phyloP scores from a whole-genome alignment of 805 yeast genomes.

The Kodamaea kakaduensis region DNA sequence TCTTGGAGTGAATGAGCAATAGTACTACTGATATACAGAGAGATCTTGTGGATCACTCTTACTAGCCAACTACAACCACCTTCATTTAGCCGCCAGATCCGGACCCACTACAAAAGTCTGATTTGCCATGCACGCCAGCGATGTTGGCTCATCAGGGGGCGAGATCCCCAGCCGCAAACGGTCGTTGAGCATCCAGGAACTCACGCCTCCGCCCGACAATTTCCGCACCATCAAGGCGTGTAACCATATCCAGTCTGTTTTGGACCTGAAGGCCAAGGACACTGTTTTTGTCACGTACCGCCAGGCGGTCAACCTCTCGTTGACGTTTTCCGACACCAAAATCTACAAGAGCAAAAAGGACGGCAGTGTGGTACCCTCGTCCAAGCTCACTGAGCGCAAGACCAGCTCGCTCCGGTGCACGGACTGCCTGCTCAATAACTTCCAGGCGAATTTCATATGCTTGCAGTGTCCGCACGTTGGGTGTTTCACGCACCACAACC shows the following conservation, averaged over 20 bases:
- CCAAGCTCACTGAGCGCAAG: constrained; percentile 38
- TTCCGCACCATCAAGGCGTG: constrained; percentile 41
- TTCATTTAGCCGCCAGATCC: background rate
- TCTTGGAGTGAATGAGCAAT: too few relatives aligned
- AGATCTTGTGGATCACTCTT: too few relatives aligned
- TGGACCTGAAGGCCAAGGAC: constrained; percentile 46
- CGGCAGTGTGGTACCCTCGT: constrained; percentile 32
- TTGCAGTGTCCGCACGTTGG: constrained; percentile 77
- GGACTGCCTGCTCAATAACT: constrained; percentile 42
- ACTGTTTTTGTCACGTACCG: constrained; percentile 47
- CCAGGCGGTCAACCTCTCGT: constrained; percentile 48
- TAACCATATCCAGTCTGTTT: constrained; percentile 44
- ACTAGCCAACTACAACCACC: too few relatives aligned
- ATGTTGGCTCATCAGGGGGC: background rate
- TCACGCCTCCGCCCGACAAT: constrained; percentile 22
- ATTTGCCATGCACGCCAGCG: background rate
- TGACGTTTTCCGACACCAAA: constrained; percentile 25
- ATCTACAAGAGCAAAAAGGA: constrained; percentile 34
- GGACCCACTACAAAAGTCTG: background rate
- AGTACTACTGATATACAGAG: too few relatives aligned
- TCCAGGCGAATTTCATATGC: constrained; percentile 54
- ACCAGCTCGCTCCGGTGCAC: constrained; percentile 47
- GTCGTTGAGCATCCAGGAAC: constrained; percentile 8
- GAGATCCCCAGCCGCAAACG: constrained; percentile 4
- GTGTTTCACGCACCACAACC: constrained; percentile 47